Conservation (phyloP, 768 basidiomycete genomes). For the Inosperma sp. region DNA sequence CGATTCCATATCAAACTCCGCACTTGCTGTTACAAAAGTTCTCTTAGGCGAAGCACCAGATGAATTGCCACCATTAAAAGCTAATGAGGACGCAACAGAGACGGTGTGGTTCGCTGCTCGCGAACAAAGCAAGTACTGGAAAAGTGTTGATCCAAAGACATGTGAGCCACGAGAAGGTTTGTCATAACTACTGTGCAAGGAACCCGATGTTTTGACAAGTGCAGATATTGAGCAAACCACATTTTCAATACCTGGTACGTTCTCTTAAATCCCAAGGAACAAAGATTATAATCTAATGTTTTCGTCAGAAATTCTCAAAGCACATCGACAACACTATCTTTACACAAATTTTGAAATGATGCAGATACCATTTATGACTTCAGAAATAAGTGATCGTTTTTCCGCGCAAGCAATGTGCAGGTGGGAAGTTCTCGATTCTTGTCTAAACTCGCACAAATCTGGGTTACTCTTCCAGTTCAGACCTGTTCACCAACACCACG, state of each 20-base stretch:
- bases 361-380: conserved; percentile 69
- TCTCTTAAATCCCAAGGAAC: neutral
- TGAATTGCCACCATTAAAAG: conserved; percentile 64
- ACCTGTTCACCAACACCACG: conserved; percentile 72
- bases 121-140: conserved; percentile 91
- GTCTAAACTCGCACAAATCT: neutral
- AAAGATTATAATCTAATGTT: neutral
- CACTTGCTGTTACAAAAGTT: conserved; percentile 80
- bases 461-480: conserved; percentile 43
- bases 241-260: conserved; percentile 63
- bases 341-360: conserved; percentile 74
- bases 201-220: conserved; percentile 6
- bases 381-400: conserved; percentile 66
- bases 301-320: conserved; percentile 73
- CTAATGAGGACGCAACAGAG: conserved; percentile 79
- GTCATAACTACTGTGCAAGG: neutral
- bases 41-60: conserved; percentile 88
- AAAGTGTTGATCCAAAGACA: conserved; percentile 72
- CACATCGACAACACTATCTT: conserved; percentile 81
- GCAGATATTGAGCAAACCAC: conserved; percentile 58
- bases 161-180: conserved; percentile 80
- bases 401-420: conserved; percentile 85
- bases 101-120: conserved; percentile 85
- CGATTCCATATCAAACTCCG: conserved; percentile 80
- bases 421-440: conserved; percentile 43